phyloP scores from a whole-genome alignment of 768 basidiomycete species.

The Collybia mongolica region DNA sequence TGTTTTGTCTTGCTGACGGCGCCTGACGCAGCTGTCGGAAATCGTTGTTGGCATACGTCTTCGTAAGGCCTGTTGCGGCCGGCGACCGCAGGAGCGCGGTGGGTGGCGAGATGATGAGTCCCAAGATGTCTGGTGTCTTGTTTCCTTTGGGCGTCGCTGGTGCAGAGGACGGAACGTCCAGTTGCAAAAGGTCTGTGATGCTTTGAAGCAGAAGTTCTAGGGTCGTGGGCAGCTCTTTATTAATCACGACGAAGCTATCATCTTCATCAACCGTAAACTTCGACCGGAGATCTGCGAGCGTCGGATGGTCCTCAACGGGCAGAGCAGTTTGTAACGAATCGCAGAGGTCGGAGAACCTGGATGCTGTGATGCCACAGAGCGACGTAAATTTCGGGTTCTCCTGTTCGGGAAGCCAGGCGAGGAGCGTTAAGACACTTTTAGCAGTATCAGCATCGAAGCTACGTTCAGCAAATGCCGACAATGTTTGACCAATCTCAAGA shows the following conservation, averaged over 20 bases:
- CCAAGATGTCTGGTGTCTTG: conserved; percentile 48
- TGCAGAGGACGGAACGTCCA: conserved; percentile 26
- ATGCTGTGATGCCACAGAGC: conserved; percentile 46
- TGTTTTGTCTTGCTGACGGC: conserved; percentile 74
- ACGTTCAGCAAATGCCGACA: conserved; percentile 27
- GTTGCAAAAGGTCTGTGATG: conserved; percentile 47
- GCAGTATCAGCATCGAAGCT: conserved; percentile 35
- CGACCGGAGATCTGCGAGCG: conserved; percentile 20
- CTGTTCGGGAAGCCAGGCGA: conserved; percentile 57
- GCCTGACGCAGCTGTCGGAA: conserved; percentile 73
- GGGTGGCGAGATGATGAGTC: conserved; percentile 61
- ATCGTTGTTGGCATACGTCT: conserved; percentile 79
- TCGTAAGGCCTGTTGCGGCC: conserved; percentile 72
- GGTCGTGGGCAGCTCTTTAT: conserved; percentile 35
- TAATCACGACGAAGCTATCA: conserved; percentile 23
- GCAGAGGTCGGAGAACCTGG: conserved; percentile 47
- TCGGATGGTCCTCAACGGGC: conserved; percentile 19
- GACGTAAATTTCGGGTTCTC: conserved; percentile 41
- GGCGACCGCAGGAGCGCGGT: conserved; percentile 63
- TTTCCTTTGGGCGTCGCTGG: conserved; percentile 47
- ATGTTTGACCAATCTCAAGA: conserved; percentile 31
- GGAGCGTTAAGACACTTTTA: conserved; percentile 36
- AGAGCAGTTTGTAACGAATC: conserved; percentile 28
- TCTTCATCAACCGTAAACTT: conserved; percentile 41
- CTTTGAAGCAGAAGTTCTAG: conserved; percentile 45